Base-by-base conservation (phyloP, 108 stramenopile genomes). In the Chaetoceros tenuissimus region DNA sequence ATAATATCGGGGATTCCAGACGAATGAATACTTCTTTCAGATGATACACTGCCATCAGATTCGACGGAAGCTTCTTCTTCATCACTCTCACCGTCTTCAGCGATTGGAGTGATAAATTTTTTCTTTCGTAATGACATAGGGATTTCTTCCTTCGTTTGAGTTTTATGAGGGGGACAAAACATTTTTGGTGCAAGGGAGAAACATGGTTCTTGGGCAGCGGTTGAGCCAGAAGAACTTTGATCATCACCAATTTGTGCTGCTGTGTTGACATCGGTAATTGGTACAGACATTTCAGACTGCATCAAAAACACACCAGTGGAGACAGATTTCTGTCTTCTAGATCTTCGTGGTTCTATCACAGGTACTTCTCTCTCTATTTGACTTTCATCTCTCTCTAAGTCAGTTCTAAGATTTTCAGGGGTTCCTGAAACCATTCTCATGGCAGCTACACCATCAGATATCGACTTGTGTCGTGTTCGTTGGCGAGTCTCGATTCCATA, bases 361-460 rank as follows among this genome's bases (percentile, higher is more conserved):
- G 34, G 34, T 13, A n/a, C n/a, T n/a, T n/a, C n/a, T n/a, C n/a
- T n/a, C n/a, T n/a, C n/a, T n/a, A n/a, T n/a, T n/a, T n/a, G n/a
- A n/a, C n/a, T n/a, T n/a, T 10, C 5, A 10, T 40, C 34, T 10
- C 34, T 13, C 5, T 40, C 13, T 13, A 40, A 40, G 8, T 5
- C 34, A 5, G 5, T 13, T 10, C 8, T 40, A 40, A 13, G 8
- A 5, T 10, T 10, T 13, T 10, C 5, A 40, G 34, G 13, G 5
- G 5, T 40, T 40, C 34, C 13, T 5, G 34, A 40, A 40, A 40
- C 5, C 13, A 40, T 10, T 13, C 34, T 24, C 81, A 83, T 83
- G 2, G 44, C 27, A 28, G 71, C 68, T 1, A 83, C 81, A 24
- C 81, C 81, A 59, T 79, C 81, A 20, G 81, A 83, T 24, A 73